A percentile compares a stretch with the other conserved stretches of the same genome.
phyloP scores from a whole-genome alignment of 129 eudicot species.

The Centella asiatica region DNA sequence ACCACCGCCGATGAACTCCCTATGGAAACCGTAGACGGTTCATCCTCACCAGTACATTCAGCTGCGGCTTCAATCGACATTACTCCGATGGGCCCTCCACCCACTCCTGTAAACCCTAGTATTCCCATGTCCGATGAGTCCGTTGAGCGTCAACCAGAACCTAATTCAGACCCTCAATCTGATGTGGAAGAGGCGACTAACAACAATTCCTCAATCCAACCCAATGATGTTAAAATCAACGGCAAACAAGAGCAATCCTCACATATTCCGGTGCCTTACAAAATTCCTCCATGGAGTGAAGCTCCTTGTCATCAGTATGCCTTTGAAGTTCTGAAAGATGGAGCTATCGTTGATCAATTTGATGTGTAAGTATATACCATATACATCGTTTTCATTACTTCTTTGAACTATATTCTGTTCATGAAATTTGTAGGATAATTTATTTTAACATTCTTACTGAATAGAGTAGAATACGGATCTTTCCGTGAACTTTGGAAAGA shows the following conservation, averaged over 20 bases:
- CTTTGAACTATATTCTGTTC: too few relatives aligned
- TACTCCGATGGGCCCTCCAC: slow-evolving; percentile 54
- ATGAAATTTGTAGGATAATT: too few relatives aligned
- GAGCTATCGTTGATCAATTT: slow-evolving; percentile 66
- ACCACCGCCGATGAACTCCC: background rate
- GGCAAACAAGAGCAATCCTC: slow-evolving; percentile 23
- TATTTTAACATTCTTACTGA: too few relatives aligned
- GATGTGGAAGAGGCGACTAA: background rate
- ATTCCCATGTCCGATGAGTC: slow-evolving; percentile 25
- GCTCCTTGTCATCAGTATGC: slow-evolving; percentile 54
- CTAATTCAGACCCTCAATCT: slow-evolving; percentile 5
- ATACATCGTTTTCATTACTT: too few relatives aligned
- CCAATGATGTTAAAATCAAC: slow-evolving; percentile 5
- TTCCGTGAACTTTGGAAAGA: background rate
- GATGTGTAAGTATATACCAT: slow-evolving; percentile 46
- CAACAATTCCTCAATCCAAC: background rate
- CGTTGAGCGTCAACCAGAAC: slow-evolving; percentile 8
- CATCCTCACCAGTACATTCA: slow-evolving; percentile 1
- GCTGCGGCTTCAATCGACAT: slow-evolving; percentile 3
- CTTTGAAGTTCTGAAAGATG: slow-evolving; percentile 86
- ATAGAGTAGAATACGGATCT: background rate
- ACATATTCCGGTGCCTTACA: slow-evolving; percentile 44
- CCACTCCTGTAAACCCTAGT: slow-evolving; percentile 40
- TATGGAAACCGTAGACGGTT: too few relatives aligned
- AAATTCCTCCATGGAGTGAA: slow-evolving; percentile 83